These are phyloP conservation scores for Monosporascus sp. DNA, from an alignment of 2,329 filamentous ascomycete species.

Conservation along the genomic window DNA sequence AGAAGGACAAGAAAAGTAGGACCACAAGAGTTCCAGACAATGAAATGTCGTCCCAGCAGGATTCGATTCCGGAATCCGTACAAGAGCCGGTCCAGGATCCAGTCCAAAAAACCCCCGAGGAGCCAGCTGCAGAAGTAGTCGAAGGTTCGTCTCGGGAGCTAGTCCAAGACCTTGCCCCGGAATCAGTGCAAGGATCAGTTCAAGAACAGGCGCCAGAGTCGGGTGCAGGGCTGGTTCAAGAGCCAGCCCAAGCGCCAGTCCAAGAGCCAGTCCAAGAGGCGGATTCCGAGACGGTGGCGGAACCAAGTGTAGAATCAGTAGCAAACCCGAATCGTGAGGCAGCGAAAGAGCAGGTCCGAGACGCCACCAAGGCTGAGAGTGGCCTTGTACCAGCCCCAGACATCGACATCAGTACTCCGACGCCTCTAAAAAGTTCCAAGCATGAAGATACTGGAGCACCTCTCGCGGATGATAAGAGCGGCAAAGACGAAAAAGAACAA, in stretches of 20 bases:
- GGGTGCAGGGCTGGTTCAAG: neutral
- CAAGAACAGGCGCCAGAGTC: neutral
- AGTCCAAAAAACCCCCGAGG: neutral
- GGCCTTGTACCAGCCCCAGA: neutral
- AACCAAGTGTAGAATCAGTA: too few species aligned
- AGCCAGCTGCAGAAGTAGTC: neutral
- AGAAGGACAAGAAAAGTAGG: slow-evolving; percentile 29
- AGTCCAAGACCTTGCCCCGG: neutral
- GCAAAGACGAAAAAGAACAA: slow-evolving; percentile 29
- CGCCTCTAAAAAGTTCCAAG: slow-evolving; percentile 5
- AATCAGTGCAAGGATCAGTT: neutral
- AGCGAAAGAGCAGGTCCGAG: neutral
- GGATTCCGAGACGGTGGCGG: neutral
- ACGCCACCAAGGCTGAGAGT: neutral
- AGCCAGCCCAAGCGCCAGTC: too few species aligned
- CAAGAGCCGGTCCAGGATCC: neutral
- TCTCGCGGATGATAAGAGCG: slow-evolving; percentile 22
- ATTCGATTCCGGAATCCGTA: neutral
- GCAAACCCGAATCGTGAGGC: too few species aligned
- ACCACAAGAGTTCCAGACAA: slow-evolving; percentile 7
- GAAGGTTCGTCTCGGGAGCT: neutral
- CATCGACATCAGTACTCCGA: slow-evolving; percentile 4
- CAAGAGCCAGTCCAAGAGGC: neutral
- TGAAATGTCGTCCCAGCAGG: neutral
- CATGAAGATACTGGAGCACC: slow-evolving; percentile 11